phyloP scores from a whole-genome alignment of 2,329 filamentous ascomycete species.

The Microcyclosporella mali region DNA sequence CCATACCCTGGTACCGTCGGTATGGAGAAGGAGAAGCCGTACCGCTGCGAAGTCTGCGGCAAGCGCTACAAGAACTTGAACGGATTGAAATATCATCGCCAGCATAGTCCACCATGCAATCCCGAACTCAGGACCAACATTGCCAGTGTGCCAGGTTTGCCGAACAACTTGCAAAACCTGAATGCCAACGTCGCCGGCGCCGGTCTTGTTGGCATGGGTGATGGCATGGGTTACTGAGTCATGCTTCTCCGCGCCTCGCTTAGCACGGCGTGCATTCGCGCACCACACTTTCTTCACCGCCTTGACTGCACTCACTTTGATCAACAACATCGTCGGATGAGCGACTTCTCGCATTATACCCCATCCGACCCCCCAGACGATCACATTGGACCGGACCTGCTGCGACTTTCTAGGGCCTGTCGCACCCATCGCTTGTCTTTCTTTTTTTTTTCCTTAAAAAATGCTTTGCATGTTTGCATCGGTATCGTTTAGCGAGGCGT shows the following conservation, averaged over 20 bases:
- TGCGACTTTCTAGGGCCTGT: not conserved
- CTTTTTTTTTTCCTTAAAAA: slow-evolving; percentile 11
- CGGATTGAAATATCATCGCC: slow-evolving; percentile 80
- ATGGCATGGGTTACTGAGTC: slow-evolving; percentile 25
- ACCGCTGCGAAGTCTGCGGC: slow-evolving; percentile 92
- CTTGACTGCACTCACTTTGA: slow-evolving; percentile 6
- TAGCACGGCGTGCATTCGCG: slow-evolving; percentile 11
- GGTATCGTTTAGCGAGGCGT: slow-evolving; percentile 27
- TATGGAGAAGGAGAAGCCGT: slow-evolving; percentile 99
- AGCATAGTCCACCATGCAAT: slow-evolving; percentile 79
- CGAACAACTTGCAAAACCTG: slow-evolving; percentile 38
- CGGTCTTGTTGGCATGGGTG: slow-evolving; percentile 49
- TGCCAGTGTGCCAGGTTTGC: slow-evolving; percentile 26
- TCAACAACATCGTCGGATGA: slow-evolving; percentile 1
- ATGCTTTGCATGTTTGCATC: slow-evolving; percentile 1
- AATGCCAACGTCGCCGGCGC: slow-evolving; percentile 47
- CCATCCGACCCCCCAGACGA: slow-evolving; percentile 1
- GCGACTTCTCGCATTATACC: not conserved
- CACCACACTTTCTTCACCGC: slow-evolving; percentile 16
- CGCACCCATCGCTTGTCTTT: slow-evolving; percentile 5
- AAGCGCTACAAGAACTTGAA: slow-evolving; percentile 99
- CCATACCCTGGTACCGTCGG: slow-evolving; percentile 93
- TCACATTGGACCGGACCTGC: not conserved
- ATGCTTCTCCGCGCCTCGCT: slow-evolving; percentile 13
- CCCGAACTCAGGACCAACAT: slow-evolving; percentile 60